Percentiles rank a stretch among this genome's conserved stretches.
phyloP scores from a whole-genome alignment of 2,329 filamentous ascomycete genomes.

The Nemania sp. region DNA sequence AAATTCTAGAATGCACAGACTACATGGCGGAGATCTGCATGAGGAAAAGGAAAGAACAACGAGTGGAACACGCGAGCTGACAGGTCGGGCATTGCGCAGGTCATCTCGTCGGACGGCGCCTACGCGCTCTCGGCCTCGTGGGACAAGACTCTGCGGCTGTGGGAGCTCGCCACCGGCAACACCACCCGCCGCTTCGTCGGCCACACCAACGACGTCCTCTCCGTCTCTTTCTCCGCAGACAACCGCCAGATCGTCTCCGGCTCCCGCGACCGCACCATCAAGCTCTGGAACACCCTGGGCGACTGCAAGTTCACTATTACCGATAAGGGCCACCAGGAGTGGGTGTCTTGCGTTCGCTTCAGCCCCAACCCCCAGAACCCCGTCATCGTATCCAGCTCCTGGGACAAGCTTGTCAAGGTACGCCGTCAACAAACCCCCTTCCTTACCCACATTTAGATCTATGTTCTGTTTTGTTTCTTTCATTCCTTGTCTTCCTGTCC shows the following conservation, averaged over 20 bases:
- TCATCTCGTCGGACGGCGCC: conserved; percentile 99
- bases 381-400: conserved; percentile 96
- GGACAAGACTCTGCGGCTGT: conserved; percentile 99
- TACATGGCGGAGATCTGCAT: too few species aligned
- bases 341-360: conserved; percentile 99
- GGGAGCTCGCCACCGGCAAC: conserved; percentile 96
- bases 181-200: conserved; percentile 98
- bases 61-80: conserved; percentile 30
- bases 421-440: conserved; percentile 45
- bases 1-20: too few species aligned
- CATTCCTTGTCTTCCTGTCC: too few species aligned
- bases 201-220: conserved; percentile 99
- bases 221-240: conserved; percentile 99
- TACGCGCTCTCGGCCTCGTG: conserved; percentile 98
- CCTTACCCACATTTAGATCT: too few species aligned
- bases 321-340: conserved; percentile 99
- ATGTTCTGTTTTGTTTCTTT: too few species aligned
- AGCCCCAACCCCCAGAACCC: conserved; percentile 99
- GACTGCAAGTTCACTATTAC: conserved; percentile 99
- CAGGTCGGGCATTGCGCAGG: conserved; percentile 57
- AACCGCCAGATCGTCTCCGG: conserved; percentile 99
- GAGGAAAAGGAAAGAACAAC: background rate
- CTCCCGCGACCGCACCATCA: conserved; percentile 97
- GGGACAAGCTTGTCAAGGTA: conserved; percentile 99
- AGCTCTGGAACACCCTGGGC: conserved; percentile 99